Conservation (phyloP, 2,329 filamentous ascomycete species). For the Colletotrichum melonis region DNA sequence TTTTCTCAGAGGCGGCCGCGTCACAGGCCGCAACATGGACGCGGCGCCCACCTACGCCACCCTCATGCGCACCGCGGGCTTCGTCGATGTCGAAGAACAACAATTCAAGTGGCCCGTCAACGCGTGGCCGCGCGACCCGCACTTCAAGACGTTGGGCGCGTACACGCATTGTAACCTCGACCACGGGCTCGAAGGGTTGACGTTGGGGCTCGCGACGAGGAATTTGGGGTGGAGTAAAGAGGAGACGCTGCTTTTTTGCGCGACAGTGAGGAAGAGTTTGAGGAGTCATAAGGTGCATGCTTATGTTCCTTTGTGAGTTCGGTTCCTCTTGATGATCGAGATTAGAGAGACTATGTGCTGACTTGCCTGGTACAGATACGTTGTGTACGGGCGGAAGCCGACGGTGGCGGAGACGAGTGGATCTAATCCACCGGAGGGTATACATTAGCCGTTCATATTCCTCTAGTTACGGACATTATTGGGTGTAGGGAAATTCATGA, state of each 20-base stretch:
- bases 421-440: not conserved
- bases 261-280: constrained; percentile 40
- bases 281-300: constrained; percentile 41
- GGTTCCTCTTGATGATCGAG: not conserved
- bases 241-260: constrained; percentile 42
- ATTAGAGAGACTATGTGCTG: not conserved
- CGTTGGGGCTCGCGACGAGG: constrained; percentile 49
- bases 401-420: not conserved
- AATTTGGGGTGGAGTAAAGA: constrained; percentile 49
- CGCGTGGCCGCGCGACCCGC: constrained; percentile 48
- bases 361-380: constrained; percentile 5
- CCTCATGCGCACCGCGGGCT: constrained; percentile 45
- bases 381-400: constrained; percentile 33
- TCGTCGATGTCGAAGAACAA: constrained; percentile 45
- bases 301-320: constrained; percentile 38
- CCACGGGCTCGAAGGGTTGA: constrained; percentile 48
- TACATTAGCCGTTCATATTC: not conserved
- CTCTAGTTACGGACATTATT: too few relatives aligned
- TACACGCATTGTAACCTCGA: constrained; percentile 46
- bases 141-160: constrained; percentile 48
- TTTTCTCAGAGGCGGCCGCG: constrained; percentile 45
- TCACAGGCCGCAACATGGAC: constrained; percentile 44
- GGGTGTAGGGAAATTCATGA: not conserved
- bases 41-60: constrained; percentile 42
- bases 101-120: constrained; percentile 50